A percentile compares a stretch with the other conserved stretches of the same genome.
Conservation (phyloP, 1,284 basidiomycete genomes). For the Trametes polyzona region DNA sequence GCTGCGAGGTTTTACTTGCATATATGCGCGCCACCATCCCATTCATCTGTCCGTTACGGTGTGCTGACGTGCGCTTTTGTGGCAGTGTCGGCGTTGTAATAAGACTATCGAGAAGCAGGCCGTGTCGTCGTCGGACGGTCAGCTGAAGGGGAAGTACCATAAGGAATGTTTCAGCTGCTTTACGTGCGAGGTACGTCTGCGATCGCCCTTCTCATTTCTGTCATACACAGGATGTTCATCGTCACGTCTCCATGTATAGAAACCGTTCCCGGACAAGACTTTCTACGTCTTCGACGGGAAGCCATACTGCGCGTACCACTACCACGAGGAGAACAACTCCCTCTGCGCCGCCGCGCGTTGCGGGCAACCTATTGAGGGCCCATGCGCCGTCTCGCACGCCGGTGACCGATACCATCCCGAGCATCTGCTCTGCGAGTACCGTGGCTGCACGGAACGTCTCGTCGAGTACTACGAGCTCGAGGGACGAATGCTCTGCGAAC, state of each 20-base stretch:
- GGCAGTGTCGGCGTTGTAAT: conserved; percentile 86
- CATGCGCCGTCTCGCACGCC: conserved; percentile 81
- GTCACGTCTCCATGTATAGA: conserved; percentile 43
- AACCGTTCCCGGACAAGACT: conserved; percentile 85
- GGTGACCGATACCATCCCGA: conserved; percentile 85
- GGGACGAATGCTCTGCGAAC: conserved; percentile 81
- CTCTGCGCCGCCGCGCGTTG: conserved; percentile 80
- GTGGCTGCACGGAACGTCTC: conserved; percentile 58
- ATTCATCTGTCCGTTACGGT: neutral
- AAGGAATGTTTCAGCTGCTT: conserved; percentile 87
- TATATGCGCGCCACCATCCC: neutral
- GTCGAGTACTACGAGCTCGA: conserved; percentile 88
- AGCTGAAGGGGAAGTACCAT: conserved; percentile 92
- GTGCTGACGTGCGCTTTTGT: conserved; percentile 12
- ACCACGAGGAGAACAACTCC: conserved; percentile 87
- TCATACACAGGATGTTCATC: conserved; percentile 2
- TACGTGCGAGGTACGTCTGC: conserved; percentile 67
- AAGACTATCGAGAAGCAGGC: conserved; percentile 87
- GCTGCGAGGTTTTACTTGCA: no score
- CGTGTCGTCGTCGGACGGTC: conserved; percentile 88
- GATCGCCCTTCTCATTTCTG: conserved; percentile 8
- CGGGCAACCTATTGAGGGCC: conserved; percentile 87
- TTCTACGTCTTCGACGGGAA: conserved; percentile 90
- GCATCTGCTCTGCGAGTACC: conserved; percentile 75
- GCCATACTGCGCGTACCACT: conserved; percentile 88